phyloP scores from a whole-genome alignment of 148 eudicot genomes.

The Camellia granthamiana region DNA sequence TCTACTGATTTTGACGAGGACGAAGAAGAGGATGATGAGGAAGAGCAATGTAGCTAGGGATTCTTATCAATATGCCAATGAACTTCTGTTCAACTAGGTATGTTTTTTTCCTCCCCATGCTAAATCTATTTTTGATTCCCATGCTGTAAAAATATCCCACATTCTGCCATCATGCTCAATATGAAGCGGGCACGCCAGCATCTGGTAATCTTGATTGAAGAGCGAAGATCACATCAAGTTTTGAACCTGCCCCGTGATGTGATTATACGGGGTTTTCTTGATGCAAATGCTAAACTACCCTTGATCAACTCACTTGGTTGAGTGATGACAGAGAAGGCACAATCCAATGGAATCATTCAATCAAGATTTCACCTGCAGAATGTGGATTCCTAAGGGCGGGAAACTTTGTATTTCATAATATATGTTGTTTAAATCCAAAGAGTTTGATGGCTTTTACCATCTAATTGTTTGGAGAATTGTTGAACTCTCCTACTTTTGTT shows the following conservation, averaged over 20 bases:
- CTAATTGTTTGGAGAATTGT: neutral
- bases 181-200: neutral
- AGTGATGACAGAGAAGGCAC: conserved; percentile 1
- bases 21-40: conserved; percentile 61
- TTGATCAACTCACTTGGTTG: neutral
- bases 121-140: neutral
- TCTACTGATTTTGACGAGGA: conserved; percentile 65
- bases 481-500: too few relatives aligned
- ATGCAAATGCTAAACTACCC: neutral
- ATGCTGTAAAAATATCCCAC: neutral
- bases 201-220: neutral
- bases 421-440: neutral
- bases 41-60: conserved; percentile 36
- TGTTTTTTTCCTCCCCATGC: neutral
- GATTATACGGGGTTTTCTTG: neutral
- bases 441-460: neutral
- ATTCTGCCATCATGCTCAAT: neutral
- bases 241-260: neutral
- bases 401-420: neutral
- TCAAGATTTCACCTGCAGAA: neutral
- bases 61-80: conserved; percentile 56
- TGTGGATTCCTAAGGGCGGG: neutral
- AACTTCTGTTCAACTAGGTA: neutral
- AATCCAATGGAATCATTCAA: neutral
- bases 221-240: neutral